Evolutionary conservation across 1,139 yeast genomes (phyloP), one percentile per base, ranked within the genome.

Genomic region (Kurtzmaniella quercitrusa): DNA sequence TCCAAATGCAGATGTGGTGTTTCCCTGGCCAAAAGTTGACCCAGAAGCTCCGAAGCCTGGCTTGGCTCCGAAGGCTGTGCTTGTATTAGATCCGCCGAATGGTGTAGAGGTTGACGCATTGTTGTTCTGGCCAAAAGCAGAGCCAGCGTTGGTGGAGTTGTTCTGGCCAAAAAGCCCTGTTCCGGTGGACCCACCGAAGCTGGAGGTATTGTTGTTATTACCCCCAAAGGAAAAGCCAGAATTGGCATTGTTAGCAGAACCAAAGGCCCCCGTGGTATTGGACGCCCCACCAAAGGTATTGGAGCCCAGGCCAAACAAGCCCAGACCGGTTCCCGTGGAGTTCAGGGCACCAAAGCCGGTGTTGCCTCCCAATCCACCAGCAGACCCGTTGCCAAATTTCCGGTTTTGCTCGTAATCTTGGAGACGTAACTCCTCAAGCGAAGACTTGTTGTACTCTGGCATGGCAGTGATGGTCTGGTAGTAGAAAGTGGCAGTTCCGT

Each of bases 321-420:
- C 40, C 15, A 10, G 15, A 1, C 51, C 46, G 14, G 54, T 44
- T 19, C 52, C 46, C 27, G 56, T 48, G 40, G 50, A 44, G 40
- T 57, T 47, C 4, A 10, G 14, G 34, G 58, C 55, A 18, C 64
- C 65, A 49, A 59, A 56, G 50, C 37, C 19, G 24, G 57, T 45
- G n/a, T 15, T 29, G 23, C 52, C 46, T 16, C 59, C 56, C 46
- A 59, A 58, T 3, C 41, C 44, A 21, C 59, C 57, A 31, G 62
- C 46, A 34, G 53, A 57, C 2, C 59, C 59, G 43, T 63, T 72
- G n/a, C 85, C 86, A 51, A 56, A 81, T 45, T 82, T 77, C 52
- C 95, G 75, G 49, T 80, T 81, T 50, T 82, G 88, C 56, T 82
- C 81, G 60, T 93, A 93, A 65, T 93, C 99, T 62, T 86, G 93